A percentile compares a stretch with the other conserved stretches of the same genome.
phyloP scores from a whole-genome alignment of 345 rosid genomes.

The Lepidium africanum region DNA sequence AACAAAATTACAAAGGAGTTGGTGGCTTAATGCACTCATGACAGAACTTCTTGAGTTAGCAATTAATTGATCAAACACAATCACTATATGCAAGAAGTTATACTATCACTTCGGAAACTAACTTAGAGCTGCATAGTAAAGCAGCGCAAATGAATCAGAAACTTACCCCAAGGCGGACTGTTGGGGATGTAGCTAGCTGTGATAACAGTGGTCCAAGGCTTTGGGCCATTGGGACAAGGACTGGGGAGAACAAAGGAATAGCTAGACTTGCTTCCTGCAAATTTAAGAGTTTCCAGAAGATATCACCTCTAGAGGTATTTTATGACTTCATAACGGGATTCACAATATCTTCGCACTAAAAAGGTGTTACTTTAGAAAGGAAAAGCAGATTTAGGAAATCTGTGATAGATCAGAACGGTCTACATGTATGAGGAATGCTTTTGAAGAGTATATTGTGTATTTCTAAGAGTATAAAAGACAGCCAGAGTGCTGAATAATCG shows the following conservation, averaged over 20 bases:
- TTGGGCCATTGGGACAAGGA: slow-evolving; percentile 90
- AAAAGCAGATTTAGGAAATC: background rate
- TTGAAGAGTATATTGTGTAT: background rate
- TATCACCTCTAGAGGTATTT: background rate
- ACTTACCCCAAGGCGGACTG: slow-evolving; percentile 82
- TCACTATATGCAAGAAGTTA: background rate
- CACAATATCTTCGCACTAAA: background rate
- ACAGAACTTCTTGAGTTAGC: background rate
- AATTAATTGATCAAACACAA: background rate
- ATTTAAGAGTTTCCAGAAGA: slow-evolving; percentile 1
- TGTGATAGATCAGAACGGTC: background rate
- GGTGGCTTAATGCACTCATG: background rate
- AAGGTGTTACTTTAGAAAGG: background rate
- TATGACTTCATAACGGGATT: background rate
- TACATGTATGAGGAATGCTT: background rate
- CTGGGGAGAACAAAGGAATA: slow-evolving; percentile 92
- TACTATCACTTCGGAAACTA: background rate
- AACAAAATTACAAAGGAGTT: background rate
- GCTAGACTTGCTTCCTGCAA: slow-evolving; percentile 84
- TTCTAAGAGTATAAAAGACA: background rate
- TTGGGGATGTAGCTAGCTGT: slow-evolving; percentile 68
- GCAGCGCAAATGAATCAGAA: slow-evolving; percentile 7
- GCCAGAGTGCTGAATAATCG: background rate
- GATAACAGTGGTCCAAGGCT: slow-evolving; percentile 81
- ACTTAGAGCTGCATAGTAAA: background rate